A percentile compares a stretch with the other conserved stretches of the same genome.
These are phyloP conservation scores for Coemansia sp. DNA, from an alignment of 192 early-diverging fungal genomes.

Conservation along the genomic window DNA sequence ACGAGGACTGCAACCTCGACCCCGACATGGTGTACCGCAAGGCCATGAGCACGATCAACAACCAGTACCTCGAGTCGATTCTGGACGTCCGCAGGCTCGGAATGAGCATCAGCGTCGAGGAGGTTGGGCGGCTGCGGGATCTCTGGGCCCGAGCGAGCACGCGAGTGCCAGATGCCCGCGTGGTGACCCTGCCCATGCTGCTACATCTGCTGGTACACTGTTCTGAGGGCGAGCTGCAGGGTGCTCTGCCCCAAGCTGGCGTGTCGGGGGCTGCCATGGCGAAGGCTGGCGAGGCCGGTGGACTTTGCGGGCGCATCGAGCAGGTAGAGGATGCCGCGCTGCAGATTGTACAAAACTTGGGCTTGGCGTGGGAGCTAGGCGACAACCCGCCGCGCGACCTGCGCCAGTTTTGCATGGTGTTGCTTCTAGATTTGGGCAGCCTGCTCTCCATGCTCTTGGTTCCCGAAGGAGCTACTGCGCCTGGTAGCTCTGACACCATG, in stretches of 20 bases:
- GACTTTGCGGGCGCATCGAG: constrained; percentile 42
- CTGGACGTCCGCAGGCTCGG: constrained; percentile 48
- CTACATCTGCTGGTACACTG: constrained; percentile 51
- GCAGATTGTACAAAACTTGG: constrained; percentile 53
- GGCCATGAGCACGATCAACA: constrained; percentile 46
- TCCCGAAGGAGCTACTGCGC: not conserved
- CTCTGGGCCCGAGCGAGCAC: constrained; percentile 43
- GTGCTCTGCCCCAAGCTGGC: constrained; percentile 44
- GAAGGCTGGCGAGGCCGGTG: constrained; percentile 34
- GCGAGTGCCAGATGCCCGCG: constrained; percentile 25
- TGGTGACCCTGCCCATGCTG: constrained; percentile 53
- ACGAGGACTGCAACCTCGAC: constrained; percentile 53
- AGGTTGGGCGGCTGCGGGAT: constrained; percentile 38
- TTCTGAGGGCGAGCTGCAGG: constrained; percentile 48
- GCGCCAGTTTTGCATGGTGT: constrained; percentile 54
- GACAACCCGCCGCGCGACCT: constrained; percentile 53
- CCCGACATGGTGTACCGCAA: constrained; percentile 54
- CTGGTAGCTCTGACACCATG: constrained; percentile 2
- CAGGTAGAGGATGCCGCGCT: constrained; percentile 53
- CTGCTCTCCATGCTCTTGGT: constrained; percentile 46
- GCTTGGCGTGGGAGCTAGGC: constrained; percentile 54
- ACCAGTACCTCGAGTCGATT: constrained; percentile 46
- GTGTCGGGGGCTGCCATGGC: constrained; percentile 43
- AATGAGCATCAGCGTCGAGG: constrained; percentile 49
- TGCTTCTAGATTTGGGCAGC: constrained; percentile 49